Conservation (phyloP, 176 grass and related monocot species). For the Chrysopogon serrulatus region DNA sequence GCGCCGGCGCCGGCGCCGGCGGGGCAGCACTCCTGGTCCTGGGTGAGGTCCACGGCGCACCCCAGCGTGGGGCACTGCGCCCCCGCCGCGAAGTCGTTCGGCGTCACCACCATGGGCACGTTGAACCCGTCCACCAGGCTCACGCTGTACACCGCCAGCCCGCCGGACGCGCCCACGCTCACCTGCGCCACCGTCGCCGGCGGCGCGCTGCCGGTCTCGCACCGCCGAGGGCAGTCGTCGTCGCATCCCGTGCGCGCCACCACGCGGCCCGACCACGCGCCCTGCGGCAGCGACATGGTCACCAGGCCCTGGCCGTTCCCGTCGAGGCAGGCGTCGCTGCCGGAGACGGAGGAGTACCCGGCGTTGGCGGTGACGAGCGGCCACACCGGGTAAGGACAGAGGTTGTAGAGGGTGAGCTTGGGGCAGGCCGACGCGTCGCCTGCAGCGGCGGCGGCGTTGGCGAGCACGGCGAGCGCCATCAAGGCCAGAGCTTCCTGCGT, state of each 20-base stretch:
- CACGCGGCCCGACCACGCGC: slow-evolving; percentile 22
- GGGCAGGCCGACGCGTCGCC: background rate
- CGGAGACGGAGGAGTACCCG: background rate
- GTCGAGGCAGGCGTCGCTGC: background rate
- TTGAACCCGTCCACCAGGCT: slow-evolving; percentile 46
- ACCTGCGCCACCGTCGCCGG: slow-evolving; percentile 34
- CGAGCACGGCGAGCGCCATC: background rate
- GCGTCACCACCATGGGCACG: slow-evolving; percentile 31
- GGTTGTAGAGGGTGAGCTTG: slow-evolving; percentile 37
- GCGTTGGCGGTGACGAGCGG: slow-evolving; percentile 17
- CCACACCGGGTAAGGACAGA: slow-evolving; percentile 21
- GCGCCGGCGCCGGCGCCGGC: background rate
- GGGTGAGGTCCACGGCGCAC: slow-evolving; percentile 23
- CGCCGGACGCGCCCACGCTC: background rate
- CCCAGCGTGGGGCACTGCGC: slow-evolving; percentile 11
- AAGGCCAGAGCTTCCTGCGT: background rate
- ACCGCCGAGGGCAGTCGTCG: background rate
- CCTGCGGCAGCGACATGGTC: background rate
- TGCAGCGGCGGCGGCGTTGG: background rate
- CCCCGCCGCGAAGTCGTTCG: background rate
- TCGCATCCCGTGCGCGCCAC: slow-evolving; percentile 30
- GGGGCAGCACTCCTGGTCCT: slow-evolving; percentile 3
- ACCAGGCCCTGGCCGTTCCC: slow-evolving; percentile 18
- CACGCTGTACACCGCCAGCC: slow-evolving; percentile 37
- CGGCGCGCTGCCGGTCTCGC: slow-evolving; percentile 16